Conservation (phyloP, 352 stramenopile species). For the Pythium utonaiense region DNA sequence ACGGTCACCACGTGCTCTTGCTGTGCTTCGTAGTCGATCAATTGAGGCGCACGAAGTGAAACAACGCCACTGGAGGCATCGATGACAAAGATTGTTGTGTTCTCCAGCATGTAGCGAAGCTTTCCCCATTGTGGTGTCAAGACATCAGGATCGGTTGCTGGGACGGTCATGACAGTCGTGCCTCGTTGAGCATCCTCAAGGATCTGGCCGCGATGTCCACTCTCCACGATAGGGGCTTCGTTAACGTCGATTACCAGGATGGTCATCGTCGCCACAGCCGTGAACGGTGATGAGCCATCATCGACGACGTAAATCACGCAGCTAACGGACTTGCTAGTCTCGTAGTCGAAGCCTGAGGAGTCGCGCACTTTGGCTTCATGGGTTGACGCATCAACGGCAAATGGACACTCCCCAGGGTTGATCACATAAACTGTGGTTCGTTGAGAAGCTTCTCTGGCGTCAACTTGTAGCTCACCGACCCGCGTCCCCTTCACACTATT, state of each 20-base stretch:
- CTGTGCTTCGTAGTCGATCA: constrained; percentile 27
- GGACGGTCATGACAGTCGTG: constrained; percentile 14
- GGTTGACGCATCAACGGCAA: constrained; percentile 17
- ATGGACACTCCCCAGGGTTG: constrained; percentile 17
- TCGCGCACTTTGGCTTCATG: constrained; percentile 15
- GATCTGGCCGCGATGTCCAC: constrained; percentile 20
- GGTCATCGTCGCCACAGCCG: constrained; percentile 12
- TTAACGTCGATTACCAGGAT: constrained; percentile 23
- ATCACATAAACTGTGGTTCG: constrained; percentile 18
- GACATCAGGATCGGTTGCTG: constrained; percentile 17
- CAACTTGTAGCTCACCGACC: constrained; percentile 18
- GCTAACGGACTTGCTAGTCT: constrained; percentile 4
- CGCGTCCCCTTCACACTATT: constrained; percentile 11
- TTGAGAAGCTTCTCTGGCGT: constrained; percentile 10
- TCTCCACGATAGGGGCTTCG: constrained; percentile 15
- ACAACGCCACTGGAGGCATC: constrained; percentile 9
- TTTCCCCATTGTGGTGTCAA: constrained; percentile 9
- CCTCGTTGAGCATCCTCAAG: constrained; percentile 17
- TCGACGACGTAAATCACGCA: constrained; percentile 19
- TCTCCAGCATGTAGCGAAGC: constrained; percentile 19
- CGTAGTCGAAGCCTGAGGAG: constrained; percentile 22
- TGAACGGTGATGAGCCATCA: constrained; percentile 3
- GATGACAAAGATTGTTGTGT: constrained; percentile 17
- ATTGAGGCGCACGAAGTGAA: constrained; percentile 10
- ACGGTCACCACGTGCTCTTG: constrained; percentile 26